Base-by-base conservation (phyloP, 2,329 filamentous ascomycete species). In the Dothideomycetes sp. region DNA sequence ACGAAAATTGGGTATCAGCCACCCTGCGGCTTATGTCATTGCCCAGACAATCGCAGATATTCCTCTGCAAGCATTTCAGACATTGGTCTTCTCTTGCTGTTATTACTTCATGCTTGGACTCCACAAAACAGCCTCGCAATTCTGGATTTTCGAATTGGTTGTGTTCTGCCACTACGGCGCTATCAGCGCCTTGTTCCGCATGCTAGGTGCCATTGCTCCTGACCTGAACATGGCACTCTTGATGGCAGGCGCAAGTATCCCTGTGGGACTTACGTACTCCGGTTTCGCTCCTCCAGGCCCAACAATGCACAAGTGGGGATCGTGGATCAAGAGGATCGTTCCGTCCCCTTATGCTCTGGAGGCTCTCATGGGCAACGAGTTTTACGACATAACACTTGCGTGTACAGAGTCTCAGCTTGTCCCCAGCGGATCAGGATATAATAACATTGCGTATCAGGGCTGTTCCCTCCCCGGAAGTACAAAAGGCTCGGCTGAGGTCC, bases 301-400 rank as follows among this genome's bases (percentile, higher is more conserved):
- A n/a, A 63, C 86, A 58, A 87, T 84, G 79, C 68, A 79, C 3
- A 70, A 63, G 1, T 91, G 84, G 82, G 80, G 80, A 48, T 71
- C 76, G 44, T 63, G 60, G 61, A 43, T 64, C 10, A 44, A 55
- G 7, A 65, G 61, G 56, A 55, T 65, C 45, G 65, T 65, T 46
- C 81, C 81, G 0, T 61, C 86, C 3, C 73, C 80, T 0, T 85
- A 84, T 42, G 77, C 68, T 0, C 86, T 84, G 42, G 77, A 84
- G 47, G 72, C 72, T 0, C 56, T 87, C 0, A 66, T 85, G 51
- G 66, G 77, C 0, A 86, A 86, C 49, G 81, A 87, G 52, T 84
- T 86, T 42, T 68, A 81, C 46, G 61, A 60, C 19, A 57, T 77
- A 2, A 56, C 69, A 2, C 66, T 80, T 19, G 52, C 68, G 41